phyloP scores from a whole-genome alignment of 768 basidiomycete species.

The Tulasnella sp. region DNA sequence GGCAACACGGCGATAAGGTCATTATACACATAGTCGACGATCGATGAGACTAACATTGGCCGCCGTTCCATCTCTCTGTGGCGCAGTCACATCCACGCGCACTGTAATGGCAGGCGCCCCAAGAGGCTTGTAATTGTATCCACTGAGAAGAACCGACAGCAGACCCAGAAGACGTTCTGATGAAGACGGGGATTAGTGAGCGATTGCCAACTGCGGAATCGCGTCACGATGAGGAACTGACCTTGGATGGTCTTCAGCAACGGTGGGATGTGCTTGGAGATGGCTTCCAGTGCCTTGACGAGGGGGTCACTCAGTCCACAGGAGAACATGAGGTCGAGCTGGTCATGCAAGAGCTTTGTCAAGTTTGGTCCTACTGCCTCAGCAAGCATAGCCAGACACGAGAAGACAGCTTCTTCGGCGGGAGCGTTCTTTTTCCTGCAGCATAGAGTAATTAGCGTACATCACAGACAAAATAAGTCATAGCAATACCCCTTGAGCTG shows the following conservation, averaged over 20 bases:
- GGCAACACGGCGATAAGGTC: not conserved
- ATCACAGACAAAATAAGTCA: not conserved
- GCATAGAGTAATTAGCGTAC: not conserved
- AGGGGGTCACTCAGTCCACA: conserved; percentile 88
- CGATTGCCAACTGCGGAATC: not conserved
- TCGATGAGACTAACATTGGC: not conserved
- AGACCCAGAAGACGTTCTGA: conserved; percentile 83
- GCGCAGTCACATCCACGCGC: conserved; percentile 38
- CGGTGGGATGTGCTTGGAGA: conserved; percentile 80
- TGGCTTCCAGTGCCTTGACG: conserved; percentile 69
- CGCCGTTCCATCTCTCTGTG: conserved; percentile 25
- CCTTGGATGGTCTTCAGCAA: conserved; percentile 88
- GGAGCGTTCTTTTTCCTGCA: conserved; percentile 69
- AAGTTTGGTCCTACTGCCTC: conserved; percentile 91
- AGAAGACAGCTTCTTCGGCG: conserved; percentile 90
- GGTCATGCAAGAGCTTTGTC: conserved; percentile 90
- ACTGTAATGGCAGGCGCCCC: conserved; percentile 64
- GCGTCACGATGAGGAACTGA: conserved; percentile 22
- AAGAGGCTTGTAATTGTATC: conserved; percentile 75
- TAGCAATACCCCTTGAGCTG: conserved; percentile 62
- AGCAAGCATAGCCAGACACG: conserved; percentile 94
- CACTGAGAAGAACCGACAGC: conserved; percentile 67
- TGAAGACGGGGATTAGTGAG: not conserved
- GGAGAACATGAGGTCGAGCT: conserved; percentile 91
- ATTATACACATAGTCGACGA: not conserved